Evolutionary conservation across 176 grass and related monocot species (phyloP), one percentile per base, ranked within the genome.

Genomic region (Musa acuminata): DNA sequence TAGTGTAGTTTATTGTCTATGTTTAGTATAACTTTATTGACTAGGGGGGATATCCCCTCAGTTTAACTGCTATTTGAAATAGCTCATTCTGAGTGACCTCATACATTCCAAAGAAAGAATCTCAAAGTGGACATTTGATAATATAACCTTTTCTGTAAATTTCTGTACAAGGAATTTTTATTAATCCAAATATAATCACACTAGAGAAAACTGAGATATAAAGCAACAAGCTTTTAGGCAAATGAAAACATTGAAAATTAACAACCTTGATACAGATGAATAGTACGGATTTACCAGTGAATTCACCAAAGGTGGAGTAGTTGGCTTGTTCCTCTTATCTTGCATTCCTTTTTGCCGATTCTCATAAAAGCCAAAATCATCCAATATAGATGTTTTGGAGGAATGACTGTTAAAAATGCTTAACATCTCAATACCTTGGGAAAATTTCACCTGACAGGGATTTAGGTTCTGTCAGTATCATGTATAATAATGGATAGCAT

Each of bases 261-360:
- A 69, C 14, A 49, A 19, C 17, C 49, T 19, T 13, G 17, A 25
- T 1, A 67, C 51, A n/a, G 3, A 72, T 23, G 75, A 58, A 80
- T 24, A 68, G 35, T 0, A 43, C 3, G 4, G 35, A 5, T 43
- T 75, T 90, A 96, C 89, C 79, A 55, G 51, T 26, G 62, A 63
- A 26, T 84, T 66, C 68, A 82, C 81, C 72, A 75, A 72, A 55
- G 57, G 80, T 43, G 76, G 82, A 60, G 53, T 70, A 70, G 78
- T 64, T 0, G 65, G 75, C 70, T 96, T 96, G 72, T 79, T 84
- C 80, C 84, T 89, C 79, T 88, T 87, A 62, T 92, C 85, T 85
- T 96, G 92, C 87, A 96, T 90, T 76, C 83, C 89, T 85, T 84
- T 90, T 66, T 96, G 89, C 72, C 92, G 87, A 75, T 82, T 92